A percentile compares a stretch with the other conserved stretches of the same genome.
Conservation (phyloP, 495 filamentous ascomycete species). For the Talaromyces adpressus region DNA sequence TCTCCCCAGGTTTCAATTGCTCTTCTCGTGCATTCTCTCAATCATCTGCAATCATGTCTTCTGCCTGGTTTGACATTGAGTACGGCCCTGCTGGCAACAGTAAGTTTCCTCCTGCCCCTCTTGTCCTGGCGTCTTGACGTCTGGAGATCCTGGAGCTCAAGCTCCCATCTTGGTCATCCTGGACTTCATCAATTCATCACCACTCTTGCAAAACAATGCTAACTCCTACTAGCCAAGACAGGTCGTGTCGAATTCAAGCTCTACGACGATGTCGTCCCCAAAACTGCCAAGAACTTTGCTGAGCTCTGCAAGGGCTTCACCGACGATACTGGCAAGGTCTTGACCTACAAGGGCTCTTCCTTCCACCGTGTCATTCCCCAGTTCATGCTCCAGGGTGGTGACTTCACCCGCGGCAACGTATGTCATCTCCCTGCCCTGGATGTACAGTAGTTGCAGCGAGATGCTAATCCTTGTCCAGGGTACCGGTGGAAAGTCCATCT, state of each 20-base stretch:
- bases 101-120: slow-evolving; percentile 40
- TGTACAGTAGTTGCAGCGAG: not conserved
- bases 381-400: slow-evolving; percentile 99
- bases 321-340: slow-evolving; percentile 3
- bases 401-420: slow-evolving; percentile 92
- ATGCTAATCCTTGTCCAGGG: slow-evolving; percentile 31
- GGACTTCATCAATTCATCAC: not conserved
- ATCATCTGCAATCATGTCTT: slow-evolving; percentile 59
- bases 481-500: slow-evolving; percentile 94
- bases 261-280: slow-evolving; percentile 81
- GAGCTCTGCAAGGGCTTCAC: slow-evolving; percentile 88
- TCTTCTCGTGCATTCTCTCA: slow-evolving; percentile 51
- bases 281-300: slow-evolving; percentile 95
- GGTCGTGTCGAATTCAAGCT: slow-evolving; percentile 88
- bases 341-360: slow-evolving; percentile 68
- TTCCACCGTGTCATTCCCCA: slow-evolving; percentile 98
- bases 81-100: slow-evolving; percentile 50
- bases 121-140: not conserved
- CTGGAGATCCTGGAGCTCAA: not conserved
- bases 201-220: not conserved
- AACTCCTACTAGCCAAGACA: slow-evolving; percentile 14
- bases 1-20: slow-evolving; percentile 28
- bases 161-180: not conserved
- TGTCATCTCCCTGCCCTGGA: slow-evolving; percentile 20
- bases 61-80: slow-evolving; percentile 61